Base-by-base conservation (phyloP, 306 rosid genomes). In the Rosa rugosa region DNA sequence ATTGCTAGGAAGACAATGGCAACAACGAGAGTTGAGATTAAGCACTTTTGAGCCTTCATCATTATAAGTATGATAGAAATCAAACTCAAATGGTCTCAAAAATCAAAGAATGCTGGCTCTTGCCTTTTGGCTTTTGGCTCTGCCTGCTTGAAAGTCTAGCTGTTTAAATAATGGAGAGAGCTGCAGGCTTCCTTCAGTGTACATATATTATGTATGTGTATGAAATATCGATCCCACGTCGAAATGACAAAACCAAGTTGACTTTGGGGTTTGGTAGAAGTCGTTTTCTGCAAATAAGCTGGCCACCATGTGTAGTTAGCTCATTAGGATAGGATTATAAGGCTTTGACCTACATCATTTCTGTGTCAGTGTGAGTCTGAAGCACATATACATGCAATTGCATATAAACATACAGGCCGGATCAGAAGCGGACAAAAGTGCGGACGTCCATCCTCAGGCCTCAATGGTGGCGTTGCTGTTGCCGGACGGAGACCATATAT, bases 41-140 rank as follows among this genome's bases (percentile, higher is more conserved):
- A 25, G 49, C 36, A 25, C 74, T 74, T 86, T 71, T 71, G 86
- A 80, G 80, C 74, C 67, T 74, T 79, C 97, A 89, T 89, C 11
- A 20, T 75, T 77, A 14, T 23, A 18, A 60, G 27, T 31, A 31
- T 22, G 63, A 11, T n/a, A 49, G 31, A n/a, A 20, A 20, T 56
- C 10, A 49, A 63, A 63, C n/a, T 25, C 40, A 27, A 12, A 63
- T 31, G 42, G 12, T 42, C 42, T 63, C 13, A 27, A 63, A 63
- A 63, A 31, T 63, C 42, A 63, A 31, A 63, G 42, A 63, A 63
- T 12, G 42, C n/a, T 63, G 42, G 59, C 34, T 20, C 53, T 63
- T 69, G n/a, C 14, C 46, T 75, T 34, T 8, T 44, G 11, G 46
- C 46, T 44, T 44, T 8, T 44, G 46, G 46, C 11, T 44, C 46